These are phyloP conservation scores for Porodaedalea pini DNA, from an alignment of 1,284 basidiomycete genomes.

Conservation along the genomic window DNA sequence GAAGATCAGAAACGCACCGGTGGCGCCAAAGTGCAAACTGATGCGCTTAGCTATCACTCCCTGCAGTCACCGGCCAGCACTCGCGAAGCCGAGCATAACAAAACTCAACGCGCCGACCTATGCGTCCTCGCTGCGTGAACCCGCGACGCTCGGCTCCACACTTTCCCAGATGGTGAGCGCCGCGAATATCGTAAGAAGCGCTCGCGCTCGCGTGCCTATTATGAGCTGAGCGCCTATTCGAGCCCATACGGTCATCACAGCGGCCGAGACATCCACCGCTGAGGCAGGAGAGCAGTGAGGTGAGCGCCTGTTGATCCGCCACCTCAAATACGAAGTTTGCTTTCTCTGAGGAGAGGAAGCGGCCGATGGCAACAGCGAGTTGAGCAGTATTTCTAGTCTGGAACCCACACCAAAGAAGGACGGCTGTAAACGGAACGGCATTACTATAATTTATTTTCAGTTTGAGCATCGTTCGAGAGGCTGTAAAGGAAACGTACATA, in stretches of 20 bases:
- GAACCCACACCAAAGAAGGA: constrained; percentile 86
- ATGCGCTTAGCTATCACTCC: constrained; percentile 80
- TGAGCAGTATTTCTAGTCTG: constrained; percentile 76
- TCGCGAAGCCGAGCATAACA: constrained; percentile 70
- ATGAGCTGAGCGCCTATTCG: constrained; percentile 65
- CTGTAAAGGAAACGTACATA: constrained; percentile 46
- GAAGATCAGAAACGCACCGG: constrained; percentile 45
- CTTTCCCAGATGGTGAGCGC: constrained; percentile 67
- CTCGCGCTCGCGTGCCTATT: constrained; percentile 67
- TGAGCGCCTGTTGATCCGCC: constrained; percentile 78
- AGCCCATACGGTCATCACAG: constrained; percentile 65
- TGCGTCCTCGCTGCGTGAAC: constrained; percentile 52
- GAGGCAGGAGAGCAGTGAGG: constrained; percentile 71
- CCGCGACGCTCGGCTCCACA: constrained; percentile 51
- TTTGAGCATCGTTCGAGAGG: not conserved
- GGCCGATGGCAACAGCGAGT: constrained; percentile 57
- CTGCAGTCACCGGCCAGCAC: constrained; percentile 73
- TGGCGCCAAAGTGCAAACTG: constrained; percentile 76
- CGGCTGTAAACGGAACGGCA: constrained; percentile 74
- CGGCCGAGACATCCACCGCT: constrained; percentile 70
- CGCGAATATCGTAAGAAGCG: constrained; percentile 68
- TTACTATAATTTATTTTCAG: constrained; percentile 40
- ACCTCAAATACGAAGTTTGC: constrained; percentile 62
- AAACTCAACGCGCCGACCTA: constrained; percentile 69
- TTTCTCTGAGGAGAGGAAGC: constrained; percentile 51